Conservation (phyloP, 352 stramenopile genomes). For the Elongisporangium undulatum region DNA sequence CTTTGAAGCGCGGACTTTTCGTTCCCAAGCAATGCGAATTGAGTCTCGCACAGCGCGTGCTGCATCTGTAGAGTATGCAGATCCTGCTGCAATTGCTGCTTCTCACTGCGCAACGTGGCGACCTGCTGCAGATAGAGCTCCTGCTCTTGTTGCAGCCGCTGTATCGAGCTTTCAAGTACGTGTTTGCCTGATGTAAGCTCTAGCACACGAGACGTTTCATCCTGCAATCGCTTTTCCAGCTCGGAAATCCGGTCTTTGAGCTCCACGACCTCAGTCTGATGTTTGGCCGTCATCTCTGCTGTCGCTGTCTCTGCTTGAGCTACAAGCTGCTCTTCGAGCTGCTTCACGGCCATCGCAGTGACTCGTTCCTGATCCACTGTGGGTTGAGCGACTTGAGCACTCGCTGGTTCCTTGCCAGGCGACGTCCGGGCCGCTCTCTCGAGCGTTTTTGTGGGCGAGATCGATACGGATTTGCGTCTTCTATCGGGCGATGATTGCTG, state of each 20-base stretch:
- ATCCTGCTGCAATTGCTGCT: constrained; percentile 7
- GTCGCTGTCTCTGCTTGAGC: constrained; percentile 2
- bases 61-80: constrained; percentile 13
- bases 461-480: background rate
- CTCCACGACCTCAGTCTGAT: constrained; percentile 5
- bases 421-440: background rate
- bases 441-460: background rate
- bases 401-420: background rate
- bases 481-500: background rate
- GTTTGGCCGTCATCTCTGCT: constrained; percentile 1
- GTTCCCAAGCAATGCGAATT: constrained; percentile 18
- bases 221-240: constrained; percentile 5
- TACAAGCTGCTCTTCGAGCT: constrained; percentile 8
- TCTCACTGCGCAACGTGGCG: constrained; percentile 7
- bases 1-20: constrained; percentile 22
- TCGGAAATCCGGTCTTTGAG: constrained; percentile 4
- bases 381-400: background rate
- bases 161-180: background rate
- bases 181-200: background rate
- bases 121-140: constrained; percentile 16
- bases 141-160: constrained; percentile 10
- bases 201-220: constrained; percentile 1
- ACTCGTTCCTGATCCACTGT: background rate
- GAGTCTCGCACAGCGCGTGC: constrained; percentile 20
- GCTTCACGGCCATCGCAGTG: background rate